These are phyloP conservation scores for Scutellaria baicalensis DNA, from an alignment of 257 asterid genomes.

Conservation along the genomic window DNA sequence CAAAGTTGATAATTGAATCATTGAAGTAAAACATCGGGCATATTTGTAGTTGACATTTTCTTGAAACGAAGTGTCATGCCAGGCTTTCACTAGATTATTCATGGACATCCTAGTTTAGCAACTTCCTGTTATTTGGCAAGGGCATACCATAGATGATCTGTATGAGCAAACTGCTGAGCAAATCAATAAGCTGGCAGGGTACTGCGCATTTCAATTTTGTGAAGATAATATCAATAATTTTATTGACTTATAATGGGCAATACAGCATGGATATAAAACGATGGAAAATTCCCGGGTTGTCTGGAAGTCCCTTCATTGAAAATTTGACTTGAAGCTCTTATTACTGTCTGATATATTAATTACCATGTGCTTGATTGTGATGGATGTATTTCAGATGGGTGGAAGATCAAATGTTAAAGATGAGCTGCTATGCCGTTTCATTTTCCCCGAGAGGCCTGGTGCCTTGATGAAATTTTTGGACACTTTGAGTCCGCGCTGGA, in stretches of 20 bases:
- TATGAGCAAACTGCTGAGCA: not conserved
- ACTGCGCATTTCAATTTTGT: not conserved
- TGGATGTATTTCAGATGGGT: slow-evolving; percentile 63
- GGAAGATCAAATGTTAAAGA: slow-evolving; percentile 72
- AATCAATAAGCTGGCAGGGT: not conserved
- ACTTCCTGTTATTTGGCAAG: not conserved
- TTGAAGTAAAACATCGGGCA: too few species aligned
- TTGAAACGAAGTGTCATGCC: not conserved
- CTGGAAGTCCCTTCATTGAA: not conserved
- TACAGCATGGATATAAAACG: too few species aligned
- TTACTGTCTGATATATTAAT: not conserved
- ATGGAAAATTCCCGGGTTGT: too few species aligned
- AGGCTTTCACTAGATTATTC: not conserved
- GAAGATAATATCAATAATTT: not conserved
- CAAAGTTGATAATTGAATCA: too few species aligned
- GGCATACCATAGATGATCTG: not conserved
- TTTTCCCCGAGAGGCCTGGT: slow-evolving; percentile 92
- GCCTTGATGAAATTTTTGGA: slow-evolving; percentile 85
- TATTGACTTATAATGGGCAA: not conserved
- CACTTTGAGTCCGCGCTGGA: slow-evolving; percentile 90
- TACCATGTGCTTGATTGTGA: not conserved
- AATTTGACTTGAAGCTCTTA: not conserved
- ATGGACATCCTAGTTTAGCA: not conserved
- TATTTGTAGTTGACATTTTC: not conserved
- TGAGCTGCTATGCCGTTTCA: slow-evolving; percentile 83